Evolutionary conservation across 169 alveolate species (phyloP), one percentile per base, ranked within the genome.

Genomic region (Eimeria falciformis): DNA sequence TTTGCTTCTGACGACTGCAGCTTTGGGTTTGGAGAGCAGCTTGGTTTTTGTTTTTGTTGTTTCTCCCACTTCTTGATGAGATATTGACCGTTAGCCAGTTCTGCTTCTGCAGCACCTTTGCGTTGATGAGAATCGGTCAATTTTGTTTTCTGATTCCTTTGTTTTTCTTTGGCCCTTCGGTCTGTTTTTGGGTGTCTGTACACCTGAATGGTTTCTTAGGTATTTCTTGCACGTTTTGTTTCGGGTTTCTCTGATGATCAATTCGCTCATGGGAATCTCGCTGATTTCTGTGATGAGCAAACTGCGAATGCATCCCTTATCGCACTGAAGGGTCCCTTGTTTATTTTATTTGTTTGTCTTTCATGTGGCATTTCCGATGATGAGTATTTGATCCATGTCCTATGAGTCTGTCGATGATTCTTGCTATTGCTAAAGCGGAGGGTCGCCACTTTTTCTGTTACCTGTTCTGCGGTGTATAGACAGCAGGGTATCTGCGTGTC

Each of bases 401-500:
- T 21, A 75, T 75, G 85, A 75, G 43, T 9, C 55, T 29, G 9
- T 71, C 18, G 18, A 33, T 29, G 85, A 75, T 75, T 75, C 25
- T 3, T 21, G 4, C 21, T 65, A 75, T 75, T 75, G 85, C 85
- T 75, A 65, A 75, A 75, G 56, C 85, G 17, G 85, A 75, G 85
- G 85, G 14, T 46, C 85, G 85, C 85, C 45, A 18, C 5, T 75
- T 25, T n/a, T 18, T 46, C 29, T 12, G 40, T 75, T 37, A 5
- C 21, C 45, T 18, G 2, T 21, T 6, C 33, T 14, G 85, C 17
- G 53, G 65, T 0, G 56, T 5, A 43, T 11, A 23, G 7, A 47
- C 43, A 75, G 85, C 85, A 75, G 85, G 66, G 85, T 75, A 75
- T 75, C 85, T 75, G 85, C 85, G 85, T 75, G 85, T 45, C 85